These are phyloP conservation scores for Talaromyces amestolkiae DNA, from an alignment of 2,329 filamentous ascomycete species.

Conservation along the genomic window DNA sequence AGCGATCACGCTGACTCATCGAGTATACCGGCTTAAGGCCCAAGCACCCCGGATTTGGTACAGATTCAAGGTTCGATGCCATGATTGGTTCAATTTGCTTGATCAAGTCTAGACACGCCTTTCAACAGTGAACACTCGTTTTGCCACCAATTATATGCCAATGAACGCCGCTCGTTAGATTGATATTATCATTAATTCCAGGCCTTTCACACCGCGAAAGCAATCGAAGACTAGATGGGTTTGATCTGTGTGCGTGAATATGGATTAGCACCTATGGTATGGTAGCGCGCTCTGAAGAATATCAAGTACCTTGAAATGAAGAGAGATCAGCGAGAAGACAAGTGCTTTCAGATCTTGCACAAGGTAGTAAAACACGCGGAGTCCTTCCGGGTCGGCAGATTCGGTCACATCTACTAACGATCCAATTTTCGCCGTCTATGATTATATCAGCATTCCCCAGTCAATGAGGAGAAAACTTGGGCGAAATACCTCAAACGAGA, in stretches of 20 bases:
- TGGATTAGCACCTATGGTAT: background rate
- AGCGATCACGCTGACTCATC: background rate
- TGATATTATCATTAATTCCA: slow-evolving; percentile 7
- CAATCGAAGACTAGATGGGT: slow-evolving; percentile 42
- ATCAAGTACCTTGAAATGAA: slow-evolving; percentile 82
- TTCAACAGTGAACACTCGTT: background rate
- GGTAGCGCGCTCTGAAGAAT: background rate
- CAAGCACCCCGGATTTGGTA: slow-evolving; percentile 6
- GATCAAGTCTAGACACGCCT: background rate
- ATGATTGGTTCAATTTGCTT: slow-evolving; percentile 7
- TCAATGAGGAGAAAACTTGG: background rate
- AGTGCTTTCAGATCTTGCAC: slow-evolving; percentile 96
- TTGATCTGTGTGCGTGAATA: slow-evolving; percentile 45
- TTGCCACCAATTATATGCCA: slow-evolving; percentile 7
- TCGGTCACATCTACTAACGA: slow-evolving; percentile 96
- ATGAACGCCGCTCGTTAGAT: slow-evolving; percentile 14
- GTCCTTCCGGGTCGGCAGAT: slow-evolving; percentile 89
- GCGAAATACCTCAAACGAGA: slow-evolving; percentile 80
- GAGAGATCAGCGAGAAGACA: slow-evolving; percentile 90
- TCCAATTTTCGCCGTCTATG: slow-evolving; percentile 93
- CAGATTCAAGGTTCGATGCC: background rate
- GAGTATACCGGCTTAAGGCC: background rate
- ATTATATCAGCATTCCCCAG: background rate
- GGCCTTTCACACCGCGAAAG: background rate
- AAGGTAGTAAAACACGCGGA: slow-evolving; percentile 97